Base-by-base conservation (phyloP, 2,329 filamentous ascomycete species). In the Botryotinia convoluta region DNA sequence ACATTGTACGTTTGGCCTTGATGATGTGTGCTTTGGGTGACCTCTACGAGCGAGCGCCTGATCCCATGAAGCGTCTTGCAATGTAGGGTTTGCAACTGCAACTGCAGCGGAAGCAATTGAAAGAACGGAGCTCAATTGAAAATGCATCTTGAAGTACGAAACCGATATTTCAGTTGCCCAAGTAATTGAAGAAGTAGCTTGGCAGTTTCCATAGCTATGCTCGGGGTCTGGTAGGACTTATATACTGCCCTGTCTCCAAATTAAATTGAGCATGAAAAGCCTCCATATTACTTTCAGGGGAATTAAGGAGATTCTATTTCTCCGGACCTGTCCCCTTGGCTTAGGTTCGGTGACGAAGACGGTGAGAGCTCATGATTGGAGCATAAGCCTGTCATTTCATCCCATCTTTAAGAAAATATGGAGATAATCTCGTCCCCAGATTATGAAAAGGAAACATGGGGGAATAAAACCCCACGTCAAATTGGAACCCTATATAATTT, bases 71-170 rank as follows among this genome's bases (percentile, higher is more conserved):
- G 75, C 29, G 37, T 77, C 75, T 61, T 73, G 59, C 74, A 48
- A 76, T 32, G 75, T 65, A 69, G 79, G 77, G 48, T 60, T 74
- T 18, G 79, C 78, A 74, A 77, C 57, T 60, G 77, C 73, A 20
- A 22, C 44, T 16, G 74, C 75, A 44, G 77, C 77, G 39, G 77
- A 77, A 18, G 75, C 74, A 57, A 78, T 29, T 20, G 76, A 71
- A 54, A 80, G 74, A 29, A 77, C 3, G 16, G 74, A 69, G 39
- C 71, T 72, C 57, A 78, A 63, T 42, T 78, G 78, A 57, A 79
- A 76, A 51, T 77, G 74, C 79, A 80, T 80, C 57, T 73, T 78
- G 75, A 69, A n/a, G 18, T 29, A n/a, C 18, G 29, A 20, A 57
- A 32, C 16, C 32, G 64, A 64, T 45, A 37, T 20, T 54, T 71